Conservation (phyloP, 2,329 filamentous ascomycete genomes). For the Talaromyces funiculosus region DNA sequence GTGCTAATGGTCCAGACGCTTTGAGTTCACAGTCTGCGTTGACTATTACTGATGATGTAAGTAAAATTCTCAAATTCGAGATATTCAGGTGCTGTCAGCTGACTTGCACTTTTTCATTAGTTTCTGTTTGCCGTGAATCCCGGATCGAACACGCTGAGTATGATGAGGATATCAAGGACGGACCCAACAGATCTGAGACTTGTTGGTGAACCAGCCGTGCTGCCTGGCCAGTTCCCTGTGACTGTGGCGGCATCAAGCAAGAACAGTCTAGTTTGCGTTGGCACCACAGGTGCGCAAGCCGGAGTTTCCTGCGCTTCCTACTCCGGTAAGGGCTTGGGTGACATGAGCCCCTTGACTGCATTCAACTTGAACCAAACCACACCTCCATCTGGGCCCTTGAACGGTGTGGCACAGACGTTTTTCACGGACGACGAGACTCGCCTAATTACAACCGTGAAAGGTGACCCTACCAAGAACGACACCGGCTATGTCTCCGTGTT, state of each 20-base stretch:
- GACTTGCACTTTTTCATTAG: slow-evolving; percentile 6
- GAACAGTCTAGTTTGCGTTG: slow-evolving; percentile 34
- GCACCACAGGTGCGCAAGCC: slow-evolving; percentile 29
- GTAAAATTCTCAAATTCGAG: slow-evolving; percentile 9
- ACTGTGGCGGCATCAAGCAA: slow-evolving; percentile 34
- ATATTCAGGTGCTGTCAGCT: neutral
- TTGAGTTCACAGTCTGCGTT: slow-evolving; percentile 49
- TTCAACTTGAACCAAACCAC: slow-evolving; percentile 53
- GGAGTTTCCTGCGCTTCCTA: slow-evolving; percentile 35
- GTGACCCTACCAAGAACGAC: slow-evolving; percentile 50
- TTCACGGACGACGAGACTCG: slow-evolving; percentile 51
- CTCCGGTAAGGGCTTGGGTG: slow-evolving; percentile 23
- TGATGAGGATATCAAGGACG: slow-evolving; percentile 28
- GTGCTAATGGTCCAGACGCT: slow-evolving; percentile 45
- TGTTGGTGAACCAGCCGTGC: slow-evolving; percentile 27
- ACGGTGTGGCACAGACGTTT: slow-evolving; percentile 57
- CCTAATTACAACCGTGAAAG: slow-evolving; percentile 57
- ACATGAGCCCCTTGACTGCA: slow-evolving; percentile 29
- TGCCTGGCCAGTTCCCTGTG: slow-evolving; percentile 37
- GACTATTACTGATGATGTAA: slow-evolving; percentile 47
- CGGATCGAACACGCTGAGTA: slow-evolving; percentile 36
- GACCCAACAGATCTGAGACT: slow-evolving; percentile 27
- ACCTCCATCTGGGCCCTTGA: slow-evolving; percentile 53
- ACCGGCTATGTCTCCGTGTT: slow-evolving; percentile 54
- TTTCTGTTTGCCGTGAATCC: slow-evolving; percentile 28